These are phyloP conservation scores for Cyclotella choctawhatcheeana DNA, from an alignment of 108 stramenopile genomes.

Conservation along the genomic window DNA sequence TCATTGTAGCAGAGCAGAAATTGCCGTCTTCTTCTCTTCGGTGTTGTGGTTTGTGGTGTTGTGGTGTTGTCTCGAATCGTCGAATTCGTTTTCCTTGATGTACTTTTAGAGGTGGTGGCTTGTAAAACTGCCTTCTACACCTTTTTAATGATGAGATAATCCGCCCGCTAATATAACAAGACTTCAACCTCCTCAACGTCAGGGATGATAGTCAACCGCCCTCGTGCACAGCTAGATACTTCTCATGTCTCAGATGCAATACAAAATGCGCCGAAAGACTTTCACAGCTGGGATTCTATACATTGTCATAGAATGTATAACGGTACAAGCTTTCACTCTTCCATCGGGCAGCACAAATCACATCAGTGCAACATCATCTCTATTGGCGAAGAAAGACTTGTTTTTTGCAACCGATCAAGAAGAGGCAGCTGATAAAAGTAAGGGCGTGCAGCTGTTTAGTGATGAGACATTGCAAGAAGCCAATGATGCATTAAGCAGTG, in stretches of 20 bases:
- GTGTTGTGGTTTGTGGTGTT: too few relatives aligned
- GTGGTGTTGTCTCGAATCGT: background rate
- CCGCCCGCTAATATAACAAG: too few relatives aligned
- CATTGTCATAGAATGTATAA: too few relatives aligned
- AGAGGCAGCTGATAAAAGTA: background rate
- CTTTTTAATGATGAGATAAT: too few relatives aligned
- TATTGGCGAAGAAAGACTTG: constrained; percentile 15
- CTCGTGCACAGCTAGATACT: too few relatives aligned
- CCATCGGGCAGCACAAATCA: background rate
- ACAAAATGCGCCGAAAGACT: too few relatives aligned
- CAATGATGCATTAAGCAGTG: constrained; percentile 63
- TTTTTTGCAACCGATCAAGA: constrained; percentile 11
- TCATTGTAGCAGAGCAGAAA: background rate
- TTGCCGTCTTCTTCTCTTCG: too few relatives aligned
- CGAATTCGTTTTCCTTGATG: background rate
- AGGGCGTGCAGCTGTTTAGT: constrained; percentile 26
- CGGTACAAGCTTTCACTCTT: constrained; percentile 1
- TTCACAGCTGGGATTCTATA: background rate
- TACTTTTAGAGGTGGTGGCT: background rate
- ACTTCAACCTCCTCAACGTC: too few relatives aligned
- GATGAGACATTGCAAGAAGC: constrained; percentile 55
- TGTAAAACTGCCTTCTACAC: too few relatives aligned
- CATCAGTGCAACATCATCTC: background rate
- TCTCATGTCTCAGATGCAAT: too few relatives aligned
- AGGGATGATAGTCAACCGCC: too few relatives aligned